Evolutionary conservation across 345 rosid species (phyloP).

Genomic region (Microcos paniculata): DNA sequence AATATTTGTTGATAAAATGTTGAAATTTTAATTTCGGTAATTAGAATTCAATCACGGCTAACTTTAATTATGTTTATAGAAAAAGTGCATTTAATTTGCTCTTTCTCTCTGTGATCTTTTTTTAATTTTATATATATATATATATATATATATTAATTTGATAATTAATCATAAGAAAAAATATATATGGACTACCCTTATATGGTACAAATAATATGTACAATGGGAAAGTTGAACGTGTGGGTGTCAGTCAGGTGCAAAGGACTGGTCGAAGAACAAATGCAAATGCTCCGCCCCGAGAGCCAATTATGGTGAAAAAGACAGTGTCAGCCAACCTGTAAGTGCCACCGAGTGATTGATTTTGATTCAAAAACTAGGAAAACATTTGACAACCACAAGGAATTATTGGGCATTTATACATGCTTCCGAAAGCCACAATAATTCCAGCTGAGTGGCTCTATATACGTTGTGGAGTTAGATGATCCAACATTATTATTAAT

Average conservation of each 20-base stretch:
- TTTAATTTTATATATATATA: too few relatives aligned
- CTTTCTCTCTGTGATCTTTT: too few relatives aligned
- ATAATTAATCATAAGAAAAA: too few relatives aligned
- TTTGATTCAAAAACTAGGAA: neutral
- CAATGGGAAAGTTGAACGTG: neutral
- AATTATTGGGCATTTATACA: neutral
- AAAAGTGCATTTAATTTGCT: too few relatives aligned
- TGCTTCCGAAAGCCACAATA: neutral
- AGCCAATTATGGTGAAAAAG: neutral
- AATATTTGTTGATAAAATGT: too few relatives aligned
- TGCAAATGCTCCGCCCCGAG: too few relatives aligned
- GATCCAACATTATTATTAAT: neutral
- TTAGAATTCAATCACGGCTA: too few relatives aligned
- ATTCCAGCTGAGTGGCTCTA: neutral
- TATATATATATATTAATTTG: too few relatives aligned
- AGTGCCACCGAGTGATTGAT: neutral
- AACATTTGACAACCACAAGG: neutral
- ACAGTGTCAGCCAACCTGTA: neutral
- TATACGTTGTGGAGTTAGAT: neutral
- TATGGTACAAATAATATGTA: neutral
- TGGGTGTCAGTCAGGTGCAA: neutral
- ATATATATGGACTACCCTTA: too few relatives aligned
- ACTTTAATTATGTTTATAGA: too few relatives aligned
- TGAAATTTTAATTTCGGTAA: too few relatives aligned
- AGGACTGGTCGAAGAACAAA: too few relatives aligned